Conservation (phyloP, 2,329 filamentous ascomycete species). For the Colletotrichum endophyticum region DNA sequence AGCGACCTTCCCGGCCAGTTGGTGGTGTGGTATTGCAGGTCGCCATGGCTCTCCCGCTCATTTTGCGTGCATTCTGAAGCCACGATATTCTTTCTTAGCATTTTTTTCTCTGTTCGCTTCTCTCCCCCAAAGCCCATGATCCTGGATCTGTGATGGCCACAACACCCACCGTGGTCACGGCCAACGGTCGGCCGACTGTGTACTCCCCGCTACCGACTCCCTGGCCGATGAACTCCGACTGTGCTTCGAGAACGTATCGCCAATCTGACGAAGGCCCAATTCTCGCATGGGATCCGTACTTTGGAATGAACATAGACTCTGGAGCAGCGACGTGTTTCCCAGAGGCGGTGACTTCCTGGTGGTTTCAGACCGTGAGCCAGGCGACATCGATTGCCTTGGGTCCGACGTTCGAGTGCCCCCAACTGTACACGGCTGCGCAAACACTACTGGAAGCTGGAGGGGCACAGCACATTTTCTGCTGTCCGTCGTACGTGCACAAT, state of each 20-base stretch:
- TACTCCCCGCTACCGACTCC: not conserved
- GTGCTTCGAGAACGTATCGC: not conserved
- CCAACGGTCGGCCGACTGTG: not conserved
- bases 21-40: not conserved
- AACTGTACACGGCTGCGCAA: not conserved
- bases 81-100: not conserved
- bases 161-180: not conserved
- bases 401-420: not conserved
- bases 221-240: not conserved
- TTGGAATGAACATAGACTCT: not conserved
- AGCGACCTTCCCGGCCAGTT: not conserved
- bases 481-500: not conserved
- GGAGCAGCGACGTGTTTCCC: not conserved
- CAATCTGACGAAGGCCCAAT: not conserved
- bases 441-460: not conserved
- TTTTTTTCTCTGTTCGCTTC: not conserved
- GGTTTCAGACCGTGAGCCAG: not conserved
- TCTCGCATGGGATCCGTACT: not conserved
- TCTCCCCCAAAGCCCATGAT: not conserved
- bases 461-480: not conserved
- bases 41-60: not conserved
- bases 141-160: not conserved
- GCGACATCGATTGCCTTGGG: not conserved
- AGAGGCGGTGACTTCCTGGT: not conserved
- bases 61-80: not conserved